Conservation (phyloP, 169 alveolate genomes). For the Babesia ovata region DNA sequence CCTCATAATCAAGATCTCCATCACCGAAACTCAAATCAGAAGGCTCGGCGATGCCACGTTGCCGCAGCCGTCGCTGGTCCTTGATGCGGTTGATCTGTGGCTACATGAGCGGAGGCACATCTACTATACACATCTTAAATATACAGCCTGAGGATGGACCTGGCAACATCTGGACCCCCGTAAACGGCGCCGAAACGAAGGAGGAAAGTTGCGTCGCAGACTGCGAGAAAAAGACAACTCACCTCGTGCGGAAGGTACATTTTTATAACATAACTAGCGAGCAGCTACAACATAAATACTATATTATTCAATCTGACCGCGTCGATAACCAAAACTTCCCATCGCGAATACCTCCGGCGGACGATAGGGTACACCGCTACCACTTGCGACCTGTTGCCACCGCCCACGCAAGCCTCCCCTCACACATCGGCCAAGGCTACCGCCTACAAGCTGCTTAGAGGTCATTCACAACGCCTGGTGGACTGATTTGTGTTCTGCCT, state of each 20-base stretch:
- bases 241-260: slow-evolving; percentile 46
- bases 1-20: not conserved
- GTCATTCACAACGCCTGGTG: not conserved
- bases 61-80: slow-evolving; percentile 22
- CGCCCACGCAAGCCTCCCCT: not conserved
- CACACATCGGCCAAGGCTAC: not conserved
- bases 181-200: too few species aligned
- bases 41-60: slow-evolving; percentile 12
- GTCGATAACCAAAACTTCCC: too few species aligned
- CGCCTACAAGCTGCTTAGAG: not conserved
- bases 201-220: not conserved
- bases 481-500: not conserved
- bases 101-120: not conserved
- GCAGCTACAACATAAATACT: too few species aligned
- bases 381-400: not conserved
- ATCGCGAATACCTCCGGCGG: too few species aligned
- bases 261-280: not conserved
- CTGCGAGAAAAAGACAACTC: not conserved
- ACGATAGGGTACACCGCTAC: too few species aligned
- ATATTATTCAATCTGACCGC: too few species aligned
- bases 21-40: not conserved
- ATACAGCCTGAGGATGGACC: not conserved
- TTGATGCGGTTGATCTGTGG: slow-evolving; percentile 23
- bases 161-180: too few species aligned
- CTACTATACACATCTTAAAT: not conserved